phyloP scores from a whole-genome alignment of 257 asterid genomes.

The Solanum infundibuliforme region DNA sequence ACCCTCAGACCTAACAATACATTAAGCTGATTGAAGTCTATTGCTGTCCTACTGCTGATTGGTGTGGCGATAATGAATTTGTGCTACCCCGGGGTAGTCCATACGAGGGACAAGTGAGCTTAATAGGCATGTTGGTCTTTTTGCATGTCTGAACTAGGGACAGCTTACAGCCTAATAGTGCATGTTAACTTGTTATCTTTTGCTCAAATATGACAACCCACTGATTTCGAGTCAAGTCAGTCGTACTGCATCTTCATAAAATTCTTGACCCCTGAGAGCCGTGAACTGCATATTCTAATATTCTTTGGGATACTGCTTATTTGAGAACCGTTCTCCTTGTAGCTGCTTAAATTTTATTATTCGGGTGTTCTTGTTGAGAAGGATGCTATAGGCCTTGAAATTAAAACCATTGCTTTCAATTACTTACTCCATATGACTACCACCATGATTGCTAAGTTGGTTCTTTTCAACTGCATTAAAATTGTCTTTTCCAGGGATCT shows the following conservation, averaged over 20 bases:
- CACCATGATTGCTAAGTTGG: not conserved
- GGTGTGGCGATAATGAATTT: not conserved
- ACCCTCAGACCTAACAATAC: not conserved
- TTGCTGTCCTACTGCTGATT: not conserved
- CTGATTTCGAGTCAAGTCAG: not conserved
- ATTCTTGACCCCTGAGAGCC: not conserved
- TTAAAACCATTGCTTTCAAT: not conserved
- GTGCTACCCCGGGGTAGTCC: not conserved
- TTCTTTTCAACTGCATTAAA: not conserved
- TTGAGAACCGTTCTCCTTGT: not conserved
- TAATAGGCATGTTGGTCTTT: not conserved
- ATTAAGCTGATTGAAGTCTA: not conserved
- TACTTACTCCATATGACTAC: not conserved
- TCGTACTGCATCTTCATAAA: not conserved
- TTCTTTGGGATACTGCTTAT: not conserved
- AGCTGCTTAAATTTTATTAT: not conserved
- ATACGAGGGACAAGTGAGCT: not conserved
- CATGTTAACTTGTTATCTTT: not conserved
- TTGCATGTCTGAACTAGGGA: not conserved
- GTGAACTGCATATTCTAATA: not conserved
- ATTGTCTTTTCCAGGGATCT: slow-evolving; percentile 42
- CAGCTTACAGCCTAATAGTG: not conserved
- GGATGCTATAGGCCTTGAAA: not conserved
- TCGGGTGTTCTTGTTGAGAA: not conserved
- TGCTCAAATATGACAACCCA: not conserved